Evolutionary conservation across 352 stramenopile species (phyloP), one percentile per base, ranked within the genome.

Genomic region (Globisporangium echinulatum): DNA sequence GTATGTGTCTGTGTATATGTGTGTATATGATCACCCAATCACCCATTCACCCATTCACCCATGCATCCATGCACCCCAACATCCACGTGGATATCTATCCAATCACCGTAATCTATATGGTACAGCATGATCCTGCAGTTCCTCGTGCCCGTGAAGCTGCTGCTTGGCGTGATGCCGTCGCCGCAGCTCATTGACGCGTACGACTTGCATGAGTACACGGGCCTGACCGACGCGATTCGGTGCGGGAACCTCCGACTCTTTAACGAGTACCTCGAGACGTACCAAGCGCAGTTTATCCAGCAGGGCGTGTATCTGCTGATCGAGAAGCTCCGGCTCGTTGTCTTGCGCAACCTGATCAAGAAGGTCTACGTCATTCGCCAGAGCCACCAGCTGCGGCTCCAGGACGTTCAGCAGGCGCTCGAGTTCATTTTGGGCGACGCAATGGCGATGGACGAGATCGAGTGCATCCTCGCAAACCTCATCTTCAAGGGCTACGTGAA

Each of bases 401-500:
- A 88, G 13, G 75, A 97, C 62, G 94, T 98, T 62, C 82, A 96
- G 64, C 72, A 83, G 37, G 87, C 83, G 40, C 77, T 98, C 39
- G 81, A 88, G 40, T 85, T 87, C 68, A 70, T 97, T 49, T 90
- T 87, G 0, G 90, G 90, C 46, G 72, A 89, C 37, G 64, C 75
- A 0, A 97, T 96, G 56, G 91, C 98, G 66, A 90, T 98, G 71
- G 92, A 98, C 66, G 93, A 98, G 76, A 89, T 99, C 50, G 96
- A 99, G 77, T 98, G 96, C 59, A 90, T 98, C 55, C 70, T 99
- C 42, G 91, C 94, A 37, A 99, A 98, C 73, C 78, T 99, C 44
- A 98, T 99, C 68, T 98, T 96, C 71, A 96, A 97, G 62, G 89
- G 93, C 40, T 96, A 96, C 69, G 83, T 99, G 66, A 96, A 97